Base-by-base conservation (phyloP, 352 stramenopile genomes). In the Pythium folliculosum region DNA sequence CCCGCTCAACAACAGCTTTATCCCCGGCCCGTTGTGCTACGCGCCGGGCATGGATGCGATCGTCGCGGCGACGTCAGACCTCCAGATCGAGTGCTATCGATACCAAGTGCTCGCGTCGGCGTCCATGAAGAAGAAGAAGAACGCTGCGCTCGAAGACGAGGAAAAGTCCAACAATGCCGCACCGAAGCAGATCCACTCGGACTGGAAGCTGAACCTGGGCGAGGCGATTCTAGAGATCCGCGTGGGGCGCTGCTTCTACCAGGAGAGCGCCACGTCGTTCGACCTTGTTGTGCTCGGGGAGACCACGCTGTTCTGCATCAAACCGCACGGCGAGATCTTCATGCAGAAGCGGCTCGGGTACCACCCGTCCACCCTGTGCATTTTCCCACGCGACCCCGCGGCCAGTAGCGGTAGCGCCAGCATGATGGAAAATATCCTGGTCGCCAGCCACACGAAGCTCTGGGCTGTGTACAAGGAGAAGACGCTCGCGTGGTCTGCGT, bases 61-160 rank as follows among this genome's bases (percentile, higher is more conserved):
- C 51, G 68, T 97, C 17, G 86, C 88, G 5, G 77, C 78, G 37
- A 95, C 89, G 23, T 92, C 82, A 13, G 86, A 96, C 50, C 72
- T 96, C 32, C 80, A 92, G 48, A 54, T 97, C 9, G 87, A 96
- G 60, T 96, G 90, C 68, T 98, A 97, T 64, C 83, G 83, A 22
- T 93, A 91, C 65, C 88, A 96, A 68, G 88, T 93, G 8, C 65
- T 97, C 19, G 85, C 85, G 19, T 89, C 82, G 0, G 83, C 85
- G 17, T 93, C 85, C 22, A 67, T 93, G 37, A 88, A 89, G 57
- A 73, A 81, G 60, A 83, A 87, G 68, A 86, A 84, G 27, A 70
- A 72, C 23, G 82, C 61, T 37, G 68, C 76, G 0, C 50, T 89
- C 25, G 75, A 80, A 16, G 69, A 81, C 5, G 81, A 89, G 25